Base-by-base conservation (phyloP, 2,329 filamentous ascomycete species). In the Celoporthe dispersa region DNA sequence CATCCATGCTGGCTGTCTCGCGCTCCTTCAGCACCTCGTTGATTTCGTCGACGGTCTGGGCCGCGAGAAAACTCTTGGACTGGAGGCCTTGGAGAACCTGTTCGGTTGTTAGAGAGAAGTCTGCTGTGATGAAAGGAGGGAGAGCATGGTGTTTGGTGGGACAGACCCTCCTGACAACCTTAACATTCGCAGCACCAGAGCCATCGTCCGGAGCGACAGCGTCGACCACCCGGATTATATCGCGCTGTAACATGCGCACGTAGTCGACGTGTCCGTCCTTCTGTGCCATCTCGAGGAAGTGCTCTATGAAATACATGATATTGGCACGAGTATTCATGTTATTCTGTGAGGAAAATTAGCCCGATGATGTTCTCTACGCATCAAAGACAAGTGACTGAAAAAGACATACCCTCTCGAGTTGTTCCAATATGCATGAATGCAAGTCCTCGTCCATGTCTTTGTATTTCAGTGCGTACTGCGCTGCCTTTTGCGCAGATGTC, bases 251-350 rank as follows among this genome's bases (percentile, higher is more conserved):
- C 94, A 98, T 98, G 66, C 92, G 89, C 37, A 98, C 90, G 78
- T 97, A 99, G 73, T 93, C 91, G 67, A 87, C 82, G 75, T 96
- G 90, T 73, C 90, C 88, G 74, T 94, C 92, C 74, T 90, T 92
- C 73, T 89, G 87, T 31, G 94, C 92, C 81, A 94, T 86, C 78
- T 98, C 95, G 78, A 97, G 92, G 75, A 99, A 93, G 75, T 95
- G 92, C 78, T 98, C 95, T 77, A 99, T 92, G 81, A 99, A 99
- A 82, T 97, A 99, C 92, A 99, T 97, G 80, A 99, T 98, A 79
- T 99, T 99, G 70, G 96, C 97, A 71, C 95, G 88, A 66, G 91
- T 97, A 81, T 99, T 99, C 92, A 99, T 97, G 74, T 93, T 95
- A 75, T 93, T 97, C 88, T 94, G 75, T 22, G 68, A 67, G 66